Evolutionary conservation across 768 basidiomycete species (phyloP), one percentile per base, ranked within the genome.

Genomic region (Boletus tomentosulus): DNA sequence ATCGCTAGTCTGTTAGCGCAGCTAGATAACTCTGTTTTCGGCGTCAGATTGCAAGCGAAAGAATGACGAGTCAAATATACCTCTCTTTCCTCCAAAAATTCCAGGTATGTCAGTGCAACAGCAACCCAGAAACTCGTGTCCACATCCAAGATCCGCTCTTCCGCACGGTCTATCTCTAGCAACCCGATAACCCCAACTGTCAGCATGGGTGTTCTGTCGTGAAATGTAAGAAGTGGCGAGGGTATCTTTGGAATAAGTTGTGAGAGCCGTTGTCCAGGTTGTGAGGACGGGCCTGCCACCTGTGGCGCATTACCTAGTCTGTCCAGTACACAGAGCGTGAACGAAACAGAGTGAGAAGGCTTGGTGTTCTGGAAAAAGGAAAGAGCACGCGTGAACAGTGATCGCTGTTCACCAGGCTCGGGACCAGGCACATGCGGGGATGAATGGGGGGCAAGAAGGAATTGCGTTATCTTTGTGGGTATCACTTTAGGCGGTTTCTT

Each of bases 71-170:
- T 31, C 43, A 24, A 38, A 69, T 84, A 56, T 57, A 89, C 90
- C 74, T 90, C 89, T 61, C 87, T 77, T 59, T 91, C 88, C 61
- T 80, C 81, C 60, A 92, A 67, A 62, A 89, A 92, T 54, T 88
- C 87, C 12, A 89, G 68, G 65, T 90, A 92, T 3, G 87, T 84
- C 61, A 91, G 65, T 0, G 84, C 84, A 38, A 88, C 73, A 1
- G 87, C 81, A 43, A 92, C 76, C 84, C 88, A 92, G 64, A 92
- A 92, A 50, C 83, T 83, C 27, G 79, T 78, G 46, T 89, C 86
- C 28, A 92, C 81, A 13, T 89, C 90, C 24, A 89, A 63, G 30
- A 76, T 67, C 16, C 72, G 67, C 49, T 82, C 82, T 54, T 86
- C 79, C 4, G 73, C 69, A 48, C 73, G 68, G 35, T 89, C 80